Base-by-base conservation (phyloP, 345 rosid genomes). In the Xanthoceras sorbifolium region DNA sequence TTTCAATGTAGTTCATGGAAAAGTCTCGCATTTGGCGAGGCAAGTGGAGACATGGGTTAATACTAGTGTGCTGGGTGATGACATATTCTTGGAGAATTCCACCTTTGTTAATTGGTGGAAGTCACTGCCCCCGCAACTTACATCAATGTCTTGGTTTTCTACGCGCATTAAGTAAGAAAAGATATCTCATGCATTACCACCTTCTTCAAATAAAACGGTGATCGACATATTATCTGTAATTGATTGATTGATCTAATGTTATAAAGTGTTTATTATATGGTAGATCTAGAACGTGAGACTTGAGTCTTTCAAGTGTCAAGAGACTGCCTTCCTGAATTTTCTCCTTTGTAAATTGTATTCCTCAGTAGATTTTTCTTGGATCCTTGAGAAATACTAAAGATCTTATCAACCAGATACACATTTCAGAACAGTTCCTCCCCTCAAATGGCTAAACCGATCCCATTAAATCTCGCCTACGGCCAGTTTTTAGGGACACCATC, bases 31-130 rank as follows among this genome's bases (percentile, higher is more conserved):
- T 17, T 74, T 84, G 4, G 84, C 80, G 72, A 38, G 1, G 20
- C 44, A 79, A 25, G 52, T 83, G n/a, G 29, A 64, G 9, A 44
- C 54, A 46, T 89, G 93, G 94, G 71, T 85, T 76, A 6, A 0
- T 1, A 26, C 48, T 0, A 15, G 9, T 0, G 76, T 69, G 17
- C 44, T 90, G 3, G 86, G 77, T 52, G 63, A 25, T 17, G 88
- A 89, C 8, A 82, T 88, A 40, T 81, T 85, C 69, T 57, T 86
- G 15, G 82, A 86, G 73, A 83, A 78, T 61, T 89, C 97, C 8
- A 82, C 89, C 40, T 89, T 88, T 28, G 70, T 60, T 18, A 84
- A 82, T 71, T 79, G 85, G 91, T 88, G 90, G 93, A 64, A 36
- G 60, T 28, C 77, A 48, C 84, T 85, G 7, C 84, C 87, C 5